phyloP scores from a whole-genome alignment of 176 grass and related monocot genomes.

The Oryza glumipatula region DNA sequence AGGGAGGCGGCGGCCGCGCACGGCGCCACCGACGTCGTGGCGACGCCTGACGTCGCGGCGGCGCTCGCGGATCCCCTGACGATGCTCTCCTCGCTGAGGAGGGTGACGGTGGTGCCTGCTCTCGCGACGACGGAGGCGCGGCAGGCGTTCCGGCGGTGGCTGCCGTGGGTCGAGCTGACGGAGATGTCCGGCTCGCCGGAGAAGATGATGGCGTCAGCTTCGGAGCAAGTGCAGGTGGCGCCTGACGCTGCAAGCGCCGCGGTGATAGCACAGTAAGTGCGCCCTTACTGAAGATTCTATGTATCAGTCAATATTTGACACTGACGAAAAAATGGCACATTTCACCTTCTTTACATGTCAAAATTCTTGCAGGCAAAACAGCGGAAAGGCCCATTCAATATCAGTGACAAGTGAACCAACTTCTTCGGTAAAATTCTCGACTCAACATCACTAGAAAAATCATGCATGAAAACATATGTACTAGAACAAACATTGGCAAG shows the following conservation, averaged over 20 bases:
- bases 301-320: background rate
- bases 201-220: background rate
- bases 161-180: slow-evolving; percentile 39
- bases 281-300: background rate
- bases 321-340: background rate
- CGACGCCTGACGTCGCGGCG: slow-evolving; percentile 9
- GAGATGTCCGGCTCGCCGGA: background rate
- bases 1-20: slow-evolving; percentile 30
- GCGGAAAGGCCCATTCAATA: slow-evolving; percentile 16
- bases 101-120: slow-evolving; percentile 12
- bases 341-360: background rate
- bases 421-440: slow-evolving; percentile 24
- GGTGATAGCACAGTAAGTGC: slow-evolving; percentile 34
- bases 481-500: too few species aligned
- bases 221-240: slow-evolving; percentile 1
- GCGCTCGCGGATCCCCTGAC: slow-evolving; percentile 6
- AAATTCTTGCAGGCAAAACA: slow-evolving; percentile 31
- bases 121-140: background rate
- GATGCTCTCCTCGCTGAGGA: slow-evolving; percentile 35
- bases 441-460: background rate
- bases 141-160: slow-evolving; percentile 25
- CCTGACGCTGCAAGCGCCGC: slow-evolving; percentile 10
- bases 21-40: slow-evolving; percentile 45
- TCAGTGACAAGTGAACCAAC: slow-evolving; percentile 17
- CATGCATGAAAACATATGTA: background rate